Percentiles rank a stretch among this genome's conserved stretches.
phyloP scores from a whole-genome alignment of 176 grass and related monocot species.

The Raddia guianensis region DNA sequence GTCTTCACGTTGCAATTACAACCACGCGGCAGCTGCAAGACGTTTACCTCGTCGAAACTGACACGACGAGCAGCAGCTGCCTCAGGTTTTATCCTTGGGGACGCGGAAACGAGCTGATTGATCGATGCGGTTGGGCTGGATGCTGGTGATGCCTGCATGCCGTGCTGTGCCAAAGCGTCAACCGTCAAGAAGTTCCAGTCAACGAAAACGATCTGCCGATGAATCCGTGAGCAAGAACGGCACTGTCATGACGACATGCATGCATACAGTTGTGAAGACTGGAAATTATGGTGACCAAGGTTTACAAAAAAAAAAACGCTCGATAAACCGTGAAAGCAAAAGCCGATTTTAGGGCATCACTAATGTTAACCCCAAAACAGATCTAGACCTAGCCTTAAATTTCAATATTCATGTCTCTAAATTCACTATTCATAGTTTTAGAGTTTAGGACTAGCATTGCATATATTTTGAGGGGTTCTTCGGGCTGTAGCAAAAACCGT shows the following conservation, averaged over 20 bases:
- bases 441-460: too few species aligned
- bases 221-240: not conserved
- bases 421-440: too few species aligned
- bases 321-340: too few species aligned
- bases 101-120: not conserved
- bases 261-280: not conserved
- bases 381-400: too few species aligned
- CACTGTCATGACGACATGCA: too few species aligned
- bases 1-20: slow-evolving; percentile 31
- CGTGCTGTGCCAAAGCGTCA: not conserved
- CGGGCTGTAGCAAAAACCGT: too few species aligned
- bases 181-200: not conserved
- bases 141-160: not conserved
- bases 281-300: too few species aligned
- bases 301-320: too few species aligned
- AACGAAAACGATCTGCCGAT: slow-evolving; percentile 2
- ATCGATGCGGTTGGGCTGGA: not conserved
- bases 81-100: not conserved
- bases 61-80: not conserved
- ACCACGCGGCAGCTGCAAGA: not conserved
- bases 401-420: too few species aligned
- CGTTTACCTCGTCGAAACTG: not conserved
- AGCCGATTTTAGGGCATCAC: too few species aligned
- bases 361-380: too few species aligned
- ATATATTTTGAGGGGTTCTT: too few species aligned